Evolutionary conservation across 768 basidiomycete species (phyloP).

Genomic region (Boletus reticulatus): DNA sequence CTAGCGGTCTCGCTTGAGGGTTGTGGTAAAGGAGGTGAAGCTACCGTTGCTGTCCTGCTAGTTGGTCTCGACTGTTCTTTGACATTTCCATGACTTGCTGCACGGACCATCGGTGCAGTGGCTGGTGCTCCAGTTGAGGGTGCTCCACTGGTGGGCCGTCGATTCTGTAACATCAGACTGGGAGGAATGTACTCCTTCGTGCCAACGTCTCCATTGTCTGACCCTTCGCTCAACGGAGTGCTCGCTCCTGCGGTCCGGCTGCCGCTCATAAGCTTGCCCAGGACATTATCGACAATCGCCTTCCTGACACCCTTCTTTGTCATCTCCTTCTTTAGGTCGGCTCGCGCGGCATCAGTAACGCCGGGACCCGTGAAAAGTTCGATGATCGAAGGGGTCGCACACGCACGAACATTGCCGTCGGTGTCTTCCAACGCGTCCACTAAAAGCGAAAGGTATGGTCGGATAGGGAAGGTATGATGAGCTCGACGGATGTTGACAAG

Average conservation of each 20-base stretch:
- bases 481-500: constrained; percentile 71
- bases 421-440: constrained; percentile 88
- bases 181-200: constrained; percentile 69
- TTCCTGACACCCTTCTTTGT: constrained; percentile 83
- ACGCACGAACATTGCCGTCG: constrained; percentile 86
- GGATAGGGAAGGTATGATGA: constrained; percentile 74
- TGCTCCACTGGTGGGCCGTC: constrained; percentile 44
- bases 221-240: constrained; percentile 52
- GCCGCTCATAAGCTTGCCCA: constrained; percentile 56
- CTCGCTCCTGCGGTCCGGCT: constrained; percentile 41
- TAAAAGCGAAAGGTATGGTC: constrained; percentile 74
- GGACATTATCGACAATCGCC: constrained; percentile 78
- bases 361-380: constrained; percentile 82
- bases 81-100: constrained; percentile 47
- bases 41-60: constrained; percentile 53
- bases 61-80: constrained; percentile 54
- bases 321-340: constrained; percentile 93
- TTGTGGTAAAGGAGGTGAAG: constrained; percentile 42
- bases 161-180: constrained; percentile 57
- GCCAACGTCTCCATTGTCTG: constrained; percentile 46
- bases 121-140: constrained; percentile 22
- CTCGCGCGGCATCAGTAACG: constrained; percentile 81
- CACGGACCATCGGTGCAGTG: constrained; percentile 37
- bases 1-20: constrained; percentile 39
- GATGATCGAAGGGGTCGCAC: constrained; percentile 75